Base-by-base conservation (phyloP, 257 asterid genomes). In the Rauvolfia tetraphylla region DNA sequence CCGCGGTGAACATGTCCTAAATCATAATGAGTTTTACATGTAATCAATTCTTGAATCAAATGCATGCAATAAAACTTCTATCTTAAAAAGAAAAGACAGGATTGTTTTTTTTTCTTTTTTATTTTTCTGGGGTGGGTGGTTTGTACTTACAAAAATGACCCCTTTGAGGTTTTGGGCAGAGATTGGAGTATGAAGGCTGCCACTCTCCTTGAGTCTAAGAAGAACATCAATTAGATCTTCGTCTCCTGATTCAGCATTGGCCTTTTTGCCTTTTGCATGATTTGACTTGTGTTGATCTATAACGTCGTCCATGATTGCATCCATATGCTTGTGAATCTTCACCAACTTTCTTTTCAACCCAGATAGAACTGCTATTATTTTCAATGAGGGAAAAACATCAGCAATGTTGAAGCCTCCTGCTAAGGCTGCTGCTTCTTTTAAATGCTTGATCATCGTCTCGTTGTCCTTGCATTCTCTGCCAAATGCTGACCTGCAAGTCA, bases 361-460 rank as follows among this genome's bases (percentile, higher is more conserved):
- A n/a, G n/a, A n/a, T 80, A 31, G 75, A 69, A 11, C 82, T 72
- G 18, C 83, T 51, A 0, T 25, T 20, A 84, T 18, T 49, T 71
- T 79, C n/a, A 63, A 66, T 0, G 87, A 84, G 3, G 90, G 90
- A 18, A 79, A 84, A 22, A 87, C 33, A 63, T 82, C 90, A 0
- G 81, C 84, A 36, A 81, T 3, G 59, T 79, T 78, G 2, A 87
- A 82, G 0, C 84, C 83, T 0, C 83, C 82, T 0, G 77, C 61
- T 67, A 81, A 59, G 0, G 70, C 23, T 63, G 75, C 42, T 13
- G 75, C 81, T 76, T 70, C 65, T 63, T 53, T 81, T 63, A 83
- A 0, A 65, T 71, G 59, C 31, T 15, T 53, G 2, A 79, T 71
- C 82, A 84, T 15, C 58, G 67, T 17, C 12, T 79, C 75, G 1